Conservation (phyloP, 2,329 filamentous ascomycete genomes). For the Graphilbum fragrans region DNA sequence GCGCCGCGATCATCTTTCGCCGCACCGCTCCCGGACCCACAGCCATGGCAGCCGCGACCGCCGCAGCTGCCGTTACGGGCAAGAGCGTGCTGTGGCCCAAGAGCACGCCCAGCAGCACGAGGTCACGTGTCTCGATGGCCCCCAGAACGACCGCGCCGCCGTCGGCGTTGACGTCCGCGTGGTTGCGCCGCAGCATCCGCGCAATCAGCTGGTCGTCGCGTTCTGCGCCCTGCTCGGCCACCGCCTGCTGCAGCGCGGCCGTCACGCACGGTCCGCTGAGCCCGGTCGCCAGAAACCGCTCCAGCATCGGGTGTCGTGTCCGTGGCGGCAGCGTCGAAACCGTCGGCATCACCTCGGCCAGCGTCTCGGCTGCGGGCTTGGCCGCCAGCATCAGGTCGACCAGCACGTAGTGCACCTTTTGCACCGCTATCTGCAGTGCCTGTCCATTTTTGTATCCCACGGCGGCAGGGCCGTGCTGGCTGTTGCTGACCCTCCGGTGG, state of each 20-base stretch:
- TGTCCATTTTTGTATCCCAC: slow-evolving; percentile 38
- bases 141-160: slow-evolving; percentile 35
- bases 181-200: background rate
- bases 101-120: slow-evolving; percentile 30
- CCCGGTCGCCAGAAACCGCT: slow-evolving; percentile 36
- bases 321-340: slow-evolving; percentile 28
- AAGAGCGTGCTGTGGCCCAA: slow-evolving; percentile 29
- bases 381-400: slow-evolving; percentile 31
- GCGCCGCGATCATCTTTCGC: background rate
- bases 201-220: background rate
- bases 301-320: slow-evolving; percentile 34
- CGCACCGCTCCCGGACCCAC: too few relatives aligned
- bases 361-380: slow-evolving; percentile 32
- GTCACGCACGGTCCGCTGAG: slow-evolving; percentile 34
- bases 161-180: slow-evolving; percentile 40
- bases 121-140: slow-evolving; percentile 35
- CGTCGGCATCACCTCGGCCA: slow-evolving; percentile 35
- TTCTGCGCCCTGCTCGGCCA: too few relatives aligned
- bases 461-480: slow-evolving; percentile 37
- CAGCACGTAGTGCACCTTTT: slow-evolving; percentile 30
- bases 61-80: slow-evolving; percentile 33
- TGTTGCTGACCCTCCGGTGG: slow-evolving; percentile 8
- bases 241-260: slow-evolving; percentile 30
- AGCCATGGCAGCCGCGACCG: slow-evolving; percentile 23
- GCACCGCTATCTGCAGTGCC: slow-evolving; percentile 36